Percentiles rank a stretch among this genome's conserved stretches.
These are phyloP conservation scores for Paratinospora sagittata DNA, from an alignment of 164 flowering plant species.

Conservation along the genomic window DNA sequence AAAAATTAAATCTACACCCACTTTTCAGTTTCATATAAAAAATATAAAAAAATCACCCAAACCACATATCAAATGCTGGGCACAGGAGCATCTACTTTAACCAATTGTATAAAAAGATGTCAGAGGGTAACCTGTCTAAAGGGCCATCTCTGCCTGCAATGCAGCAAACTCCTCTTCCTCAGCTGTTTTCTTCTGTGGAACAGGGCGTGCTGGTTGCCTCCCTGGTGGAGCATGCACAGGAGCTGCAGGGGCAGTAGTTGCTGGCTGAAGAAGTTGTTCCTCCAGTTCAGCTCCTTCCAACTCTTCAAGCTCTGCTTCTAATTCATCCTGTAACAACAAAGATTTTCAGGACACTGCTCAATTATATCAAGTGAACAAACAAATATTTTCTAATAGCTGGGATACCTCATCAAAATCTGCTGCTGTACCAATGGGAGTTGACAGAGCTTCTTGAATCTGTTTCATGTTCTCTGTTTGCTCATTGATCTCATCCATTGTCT, in stretches of 20 bases:
- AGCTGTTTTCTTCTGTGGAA: slow-evolving; percentile 30
- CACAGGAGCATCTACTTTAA: too few relatives aligned
- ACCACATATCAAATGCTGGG: too few relatives aligned
- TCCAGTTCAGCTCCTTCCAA: slow-evolving; percentile 51
- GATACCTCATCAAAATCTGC: slow-evolving; percentile 46
- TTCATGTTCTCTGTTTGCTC: slow-evolving; percentile 56
- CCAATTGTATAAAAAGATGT: too few relatives aligned
- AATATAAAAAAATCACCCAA: too few relatives aligned
- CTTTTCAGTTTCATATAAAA: too few relatives aligned
- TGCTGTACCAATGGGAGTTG: slow-evolving; percentile 42
- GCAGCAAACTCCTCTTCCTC: slow-evolving; percentile 49
- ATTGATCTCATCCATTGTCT: slow-evolving; percentile 55
- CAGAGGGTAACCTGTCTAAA: slow-evolving; percentile 19
- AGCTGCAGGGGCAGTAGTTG: slow-evolving; percentile 35
- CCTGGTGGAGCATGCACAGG: slow-evolving; percentile 29
- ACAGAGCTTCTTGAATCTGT: slow-evolving; percentile 44
- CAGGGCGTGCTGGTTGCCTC: slow-evolving; percentile 34
- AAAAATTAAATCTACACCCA: background rate
- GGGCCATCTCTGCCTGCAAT: slow-evolving; percentile 46
- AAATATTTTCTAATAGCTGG: background rate
- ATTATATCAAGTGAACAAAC: background rate
- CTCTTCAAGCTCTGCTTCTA: slow-evolving; percentile 52
- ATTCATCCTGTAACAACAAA: slow-evolving; percentile 35
- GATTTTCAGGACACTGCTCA: background rate
- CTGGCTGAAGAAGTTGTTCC: slow-evolving; percentile 45